Conservation (phyloP, 495 filamentous ascomycete species). For the Amorphotheca resinae region DNA sequence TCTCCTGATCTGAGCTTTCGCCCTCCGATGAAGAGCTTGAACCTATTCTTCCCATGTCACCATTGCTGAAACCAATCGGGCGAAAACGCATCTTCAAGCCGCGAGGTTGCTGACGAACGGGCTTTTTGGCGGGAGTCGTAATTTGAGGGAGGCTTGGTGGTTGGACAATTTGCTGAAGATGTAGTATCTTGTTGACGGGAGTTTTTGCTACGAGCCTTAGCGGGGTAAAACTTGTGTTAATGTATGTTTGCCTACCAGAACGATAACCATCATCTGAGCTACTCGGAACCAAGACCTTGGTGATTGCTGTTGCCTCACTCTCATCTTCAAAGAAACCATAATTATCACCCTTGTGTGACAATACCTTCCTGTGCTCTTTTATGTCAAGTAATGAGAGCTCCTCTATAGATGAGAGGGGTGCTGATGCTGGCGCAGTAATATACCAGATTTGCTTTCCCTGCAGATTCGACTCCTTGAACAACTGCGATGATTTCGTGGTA, state of each 20-base stretch:
- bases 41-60: slow-evolving; percentile 34
- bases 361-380: slow-evolving; percentile 21
- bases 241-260: slow-evolving; percentile 24
- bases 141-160: slow-evolving; percentile 21
- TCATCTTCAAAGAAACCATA: slow-evolving; percentile 35
- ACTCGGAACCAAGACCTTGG: slow-evolving; percentile 17
- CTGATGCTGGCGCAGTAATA: slow-evolving; percentile 35
- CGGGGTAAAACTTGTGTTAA: slow-evolving; percentile 25
- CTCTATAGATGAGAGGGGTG: slow-evolving; percentile 31
- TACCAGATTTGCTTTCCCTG: slow-evolving; percentile 43
- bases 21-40: slow-evolving; percentile 19
- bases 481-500: background rate
- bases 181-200: slow-evolving; percentile 27
- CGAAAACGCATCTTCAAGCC: slow-evolving; percentile 48
- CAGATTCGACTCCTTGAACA: slow-evolving; percentile 20
- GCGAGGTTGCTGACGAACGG: slow-evolving; percentile 40
- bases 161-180: slow-evolving; percentile 33
- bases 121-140: slow-evolving; percentile 23
- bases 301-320: slow-evolving; percentile 2
- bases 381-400: slow-evolving; percentile 27
- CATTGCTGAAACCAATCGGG: slow-evolving; percentile 38
- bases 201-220: slow-evolving; percentile 17
- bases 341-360: slow-evolving; percentile 27
- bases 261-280: slow-evolving; percentile 25
- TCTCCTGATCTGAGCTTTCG: slow-evolving; percentile 25